Conservation (phyloP, 257 asterid species). For the Parsonsia alboflavescens region DNA sequence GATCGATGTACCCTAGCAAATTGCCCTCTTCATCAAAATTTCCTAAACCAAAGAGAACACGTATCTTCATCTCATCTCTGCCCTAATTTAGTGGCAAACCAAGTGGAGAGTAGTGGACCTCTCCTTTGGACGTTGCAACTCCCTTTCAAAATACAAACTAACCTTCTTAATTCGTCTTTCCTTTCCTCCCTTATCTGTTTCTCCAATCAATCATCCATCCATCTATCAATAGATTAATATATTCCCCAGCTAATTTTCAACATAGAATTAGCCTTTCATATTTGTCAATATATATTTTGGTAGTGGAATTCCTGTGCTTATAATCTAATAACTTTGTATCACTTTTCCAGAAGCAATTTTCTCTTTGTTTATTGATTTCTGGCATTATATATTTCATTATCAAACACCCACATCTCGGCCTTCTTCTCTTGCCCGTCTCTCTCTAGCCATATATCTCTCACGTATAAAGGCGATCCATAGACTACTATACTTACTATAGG, state of each 20-base stretch:
- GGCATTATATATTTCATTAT: slow-evolving; percentile 7
- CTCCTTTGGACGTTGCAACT: neutral
- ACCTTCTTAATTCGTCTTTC: neutral
- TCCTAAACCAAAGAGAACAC: neutral
- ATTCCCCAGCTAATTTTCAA: too few species aligned
- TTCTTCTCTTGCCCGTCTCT: neutral
- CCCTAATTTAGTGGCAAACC: neutral
- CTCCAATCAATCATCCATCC: slow-evolving; percentile 16
- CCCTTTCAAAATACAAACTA: slow-evolving; percentile 9
- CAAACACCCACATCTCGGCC: slow-evolving; percentile 10
- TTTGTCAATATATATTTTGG: slow-evolving; percentile 3
- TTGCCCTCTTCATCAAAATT: neutral
- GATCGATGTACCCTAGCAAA: too few species aligned
- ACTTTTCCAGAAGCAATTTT: neutral
- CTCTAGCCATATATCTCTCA: too few species aligned
- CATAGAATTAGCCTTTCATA: neutral
- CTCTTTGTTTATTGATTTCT: neutral
- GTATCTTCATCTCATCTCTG: neutral
- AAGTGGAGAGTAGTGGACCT: neutral
- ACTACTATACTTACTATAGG: slow-evolving; percentile 6
- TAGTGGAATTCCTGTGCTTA: slow-evolving; percentile 23
- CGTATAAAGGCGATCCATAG: slow-evolving; percentile 23
- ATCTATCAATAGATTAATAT: neutral
- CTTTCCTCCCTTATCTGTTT: slow-evolving; percentile 10
- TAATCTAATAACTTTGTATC: neutral